A percentile compares a stretch with the other conserved stretches of the same genome.
Conservation (phyloP, 768 basidiomycete species). For the Termitomyces sp. region DNA sequence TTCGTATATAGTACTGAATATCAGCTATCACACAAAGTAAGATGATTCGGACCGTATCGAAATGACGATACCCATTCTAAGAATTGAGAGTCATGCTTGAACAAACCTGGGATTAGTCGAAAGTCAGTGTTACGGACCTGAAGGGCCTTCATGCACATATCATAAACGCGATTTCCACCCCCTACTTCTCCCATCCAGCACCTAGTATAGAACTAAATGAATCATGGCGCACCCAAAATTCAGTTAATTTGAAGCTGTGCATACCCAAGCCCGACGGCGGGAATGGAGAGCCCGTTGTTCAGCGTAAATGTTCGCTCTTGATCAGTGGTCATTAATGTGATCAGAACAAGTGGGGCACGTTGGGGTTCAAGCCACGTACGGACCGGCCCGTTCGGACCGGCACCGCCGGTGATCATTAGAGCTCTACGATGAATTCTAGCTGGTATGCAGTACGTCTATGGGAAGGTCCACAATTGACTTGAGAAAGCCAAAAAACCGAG, state of each 20-base stretch:
- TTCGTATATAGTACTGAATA: not conserved
- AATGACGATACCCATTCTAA: slow-evolving; percentile 46
- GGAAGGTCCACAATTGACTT: not conserved
- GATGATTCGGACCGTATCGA: slow-evolving; percentile 34
- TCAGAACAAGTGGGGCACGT: too few species aligned
- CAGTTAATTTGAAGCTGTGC: not conserved
- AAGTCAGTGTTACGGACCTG: slow-evolving; percentile 22
- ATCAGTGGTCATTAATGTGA: not conserved
- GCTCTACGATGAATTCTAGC: too few species aligned
- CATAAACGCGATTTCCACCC: slow-evolving; percentile 37
- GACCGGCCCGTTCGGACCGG: too few species aligned
- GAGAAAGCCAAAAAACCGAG: not conserved
- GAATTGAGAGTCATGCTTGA: not conserved
- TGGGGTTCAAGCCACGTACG: too few species aligned
- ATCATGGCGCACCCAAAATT: too few species aligned
- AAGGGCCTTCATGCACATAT: slow-evolving; percentile 34
- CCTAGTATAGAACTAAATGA: slow-evolving; percentile 4
- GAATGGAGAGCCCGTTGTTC: slow-evolving; percentile 30
- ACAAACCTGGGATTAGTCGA: not conserved
- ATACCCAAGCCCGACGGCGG: slow-evolving; percentile 32
- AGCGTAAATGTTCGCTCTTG: slow-evolving; percentile 21
- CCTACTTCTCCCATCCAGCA: slow-evolving; percentile 40
- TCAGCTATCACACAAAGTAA: too few species aligned
- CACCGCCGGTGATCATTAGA: too few species aligned
- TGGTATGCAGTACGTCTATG: not conserved